Percentiles rank a stretch among this genome's conserved stretches.
Conservation (phyloP, 306 rosid species). For the Lagenaria siceraria region DNA sequence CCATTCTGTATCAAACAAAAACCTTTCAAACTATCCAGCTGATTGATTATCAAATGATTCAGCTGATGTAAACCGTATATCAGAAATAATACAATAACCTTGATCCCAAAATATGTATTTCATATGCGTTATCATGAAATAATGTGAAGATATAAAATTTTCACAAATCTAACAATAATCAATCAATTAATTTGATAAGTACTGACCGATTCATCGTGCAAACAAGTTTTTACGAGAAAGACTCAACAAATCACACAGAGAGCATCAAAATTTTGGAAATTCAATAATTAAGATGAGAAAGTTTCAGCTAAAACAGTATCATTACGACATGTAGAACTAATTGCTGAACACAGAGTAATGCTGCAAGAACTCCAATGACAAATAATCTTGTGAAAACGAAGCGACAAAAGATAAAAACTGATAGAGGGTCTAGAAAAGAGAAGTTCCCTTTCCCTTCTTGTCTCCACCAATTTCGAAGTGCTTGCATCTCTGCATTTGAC, state of each 20-base stretch:
- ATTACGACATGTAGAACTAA: background rate
- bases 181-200: background rate
- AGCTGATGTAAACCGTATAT: no score
- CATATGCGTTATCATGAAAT: no score
- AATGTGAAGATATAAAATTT: no score
- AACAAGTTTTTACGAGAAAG: background rate
- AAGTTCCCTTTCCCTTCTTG: constrained; percentile 38
- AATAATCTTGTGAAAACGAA: background rate
- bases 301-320: background rate
- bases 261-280: background rate
- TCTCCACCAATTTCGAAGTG: constrained; percentile 34
- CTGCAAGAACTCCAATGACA: background rate
- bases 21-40: no score
- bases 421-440: constrained; percentile 18
- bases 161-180: background rate
- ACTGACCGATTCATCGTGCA: background rate
- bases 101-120: no score
- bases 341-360: background rate
- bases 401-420: background rate
- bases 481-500: constrained; percentile 35
- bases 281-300: background rate
- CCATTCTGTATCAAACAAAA: no score
- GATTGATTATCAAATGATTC: no score
- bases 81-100: no score
- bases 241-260: background rate